Percentiles rank a stretch among this genome's conserved stretches.
These are phyloP conservation scores for Aspergillus fructus DNA, from an alignment of 2,329 filamentous ascomycete genomes.

Conservation along the genomic window DNA sequence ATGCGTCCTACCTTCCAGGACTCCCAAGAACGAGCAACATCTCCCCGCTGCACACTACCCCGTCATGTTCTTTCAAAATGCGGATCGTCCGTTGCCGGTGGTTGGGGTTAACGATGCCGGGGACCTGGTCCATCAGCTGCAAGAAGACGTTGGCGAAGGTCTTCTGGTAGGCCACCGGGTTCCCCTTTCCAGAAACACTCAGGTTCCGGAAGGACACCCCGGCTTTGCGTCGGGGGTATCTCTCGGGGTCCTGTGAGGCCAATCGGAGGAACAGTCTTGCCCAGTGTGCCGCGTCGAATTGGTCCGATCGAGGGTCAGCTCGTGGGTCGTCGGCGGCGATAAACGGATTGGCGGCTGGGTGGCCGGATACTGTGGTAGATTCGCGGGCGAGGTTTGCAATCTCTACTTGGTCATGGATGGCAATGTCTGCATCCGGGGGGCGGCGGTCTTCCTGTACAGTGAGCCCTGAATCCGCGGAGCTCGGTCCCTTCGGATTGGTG, in stretches of 20 bases:
- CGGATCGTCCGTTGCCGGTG: no score
- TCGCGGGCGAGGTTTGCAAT: no score
- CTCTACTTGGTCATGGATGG: no score
- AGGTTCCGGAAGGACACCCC: slow-evolving; percentile 43
- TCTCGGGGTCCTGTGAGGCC: neutral
- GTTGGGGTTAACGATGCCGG: neutral
- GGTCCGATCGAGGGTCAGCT: slow-evolving; percentile 4
- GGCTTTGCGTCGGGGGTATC: slow-evolving; percentile 2
- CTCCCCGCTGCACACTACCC: slow-evolving; percentile 58
- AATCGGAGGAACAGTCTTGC: neutral
- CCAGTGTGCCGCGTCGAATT: slow-evolving; percentile 5
- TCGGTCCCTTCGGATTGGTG: no score
- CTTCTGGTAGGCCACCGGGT: slow-evolving; percentile 35
- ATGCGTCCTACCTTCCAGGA: slow-evolving; percentile 35
- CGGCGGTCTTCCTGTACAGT: no score
- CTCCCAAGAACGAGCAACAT: slow-evolving; percentile 58
- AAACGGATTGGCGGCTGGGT: neutral
- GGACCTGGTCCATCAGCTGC: neutral
- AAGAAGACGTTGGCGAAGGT: neutral
- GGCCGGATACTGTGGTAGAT: no score
- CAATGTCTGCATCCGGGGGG: no score
- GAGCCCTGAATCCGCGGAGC: no score
- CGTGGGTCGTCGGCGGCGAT: neutral
- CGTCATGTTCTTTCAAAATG: slow-evolving; percentile 65
- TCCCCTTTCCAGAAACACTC: slow-evolving; percentile 40